Conservation (phyloP, 176 grass and related monocot species). For the Melocanna baccifera region DNA sequence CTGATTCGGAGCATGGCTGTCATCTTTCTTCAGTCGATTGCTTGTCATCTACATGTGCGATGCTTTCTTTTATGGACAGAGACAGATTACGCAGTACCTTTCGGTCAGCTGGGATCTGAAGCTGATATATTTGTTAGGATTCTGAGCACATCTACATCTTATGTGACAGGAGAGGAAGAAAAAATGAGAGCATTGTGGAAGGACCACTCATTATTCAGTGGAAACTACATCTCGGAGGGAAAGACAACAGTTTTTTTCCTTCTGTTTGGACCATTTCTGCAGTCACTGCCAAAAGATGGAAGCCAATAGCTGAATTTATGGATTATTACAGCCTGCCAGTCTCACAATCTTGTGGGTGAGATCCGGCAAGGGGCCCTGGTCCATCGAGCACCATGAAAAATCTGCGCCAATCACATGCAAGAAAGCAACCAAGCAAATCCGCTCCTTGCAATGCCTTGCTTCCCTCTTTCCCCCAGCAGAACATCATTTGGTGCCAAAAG, state of each 20-base stretch:
- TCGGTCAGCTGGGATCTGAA: constrained; percentile 11
- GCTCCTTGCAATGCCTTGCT: background rate
- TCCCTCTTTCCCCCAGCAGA: background rate
- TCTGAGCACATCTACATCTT: background rate
- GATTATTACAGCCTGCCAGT: background rate
- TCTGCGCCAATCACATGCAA: constrained; percentile 23
- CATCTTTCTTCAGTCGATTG: background rate
- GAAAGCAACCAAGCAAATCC: constrained; percentile 21
- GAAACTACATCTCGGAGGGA: background rate
- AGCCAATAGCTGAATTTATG: background rate
- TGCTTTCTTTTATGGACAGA: background rate
- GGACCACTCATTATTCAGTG: background rate
- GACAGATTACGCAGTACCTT: background rate
- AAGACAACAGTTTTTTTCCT: background rate
- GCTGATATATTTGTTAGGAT: background rate
- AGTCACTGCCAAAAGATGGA: background rate
- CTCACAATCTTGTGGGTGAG: background rate
- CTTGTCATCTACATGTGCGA: background rate
- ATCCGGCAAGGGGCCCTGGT: constrained; percentile 8
- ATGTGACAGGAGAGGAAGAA: background rate
- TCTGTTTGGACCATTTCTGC: background rate
- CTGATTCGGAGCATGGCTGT: constrained; percentile 16
- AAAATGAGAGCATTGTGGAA: background rate
- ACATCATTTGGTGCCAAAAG: background rate
- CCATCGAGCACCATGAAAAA: constrained; percentile 22